A percentile compares a stretch with the other conserved stretches of the same genome.
These are phyloP conservation scores for Aplosporella prunicola DNA, from an alignment of 2,329 filamentous ascomycete genomes.

Conservation along the genomic window DNA sequence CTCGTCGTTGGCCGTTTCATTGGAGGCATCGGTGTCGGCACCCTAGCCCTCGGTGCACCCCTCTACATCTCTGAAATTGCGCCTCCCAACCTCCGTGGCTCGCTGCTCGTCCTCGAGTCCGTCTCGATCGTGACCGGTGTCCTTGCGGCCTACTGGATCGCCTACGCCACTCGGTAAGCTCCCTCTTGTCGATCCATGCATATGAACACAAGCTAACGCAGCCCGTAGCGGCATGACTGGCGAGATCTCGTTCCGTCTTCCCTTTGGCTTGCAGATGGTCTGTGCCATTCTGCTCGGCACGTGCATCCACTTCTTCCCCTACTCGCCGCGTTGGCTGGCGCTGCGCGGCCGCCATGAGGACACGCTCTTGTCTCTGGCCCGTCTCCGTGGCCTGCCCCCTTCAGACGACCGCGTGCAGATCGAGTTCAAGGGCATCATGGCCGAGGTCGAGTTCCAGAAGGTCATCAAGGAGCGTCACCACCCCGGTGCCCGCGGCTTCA, in stretches of 20 bases:
- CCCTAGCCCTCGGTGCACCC: conserved; percentile 28
- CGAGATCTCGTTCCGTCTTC: conserved; percentile 40
- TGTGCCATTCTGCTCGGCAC: conserved; percentile 22
- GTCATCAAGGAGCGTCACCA: conserved; percentile 6
- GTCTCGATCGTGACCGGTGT: conserved; percentile 34
- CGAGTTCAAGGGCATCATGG: conserved; percentile 15
- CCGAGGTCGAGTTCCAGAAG: conserved; percentile 14
- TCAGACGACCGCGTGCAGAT: conserved; percentile 13
- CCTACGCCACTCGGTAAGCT: conserved; percentile 32
- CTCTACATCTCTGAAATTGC: conserved; percentile 75
- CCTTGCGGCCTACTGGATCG: conserved; percentile 34
- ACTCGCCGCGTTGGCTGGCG: conserved; percentile 26
- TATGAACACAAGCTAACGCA: neutral
- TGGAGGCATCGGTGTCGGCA: conserved; percentile 24
- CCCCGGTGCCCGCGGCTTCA: conserved; percentile 6
- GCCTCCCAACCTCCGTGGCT: conserved; percentile 58
- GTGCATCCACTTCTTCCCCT: conserved; percentile 25
- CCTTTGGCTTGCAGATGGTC: conserved; percentile 39
- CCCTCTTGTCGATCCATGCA: neutral
- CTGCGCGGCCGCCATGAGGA: conserved; percentile 23
- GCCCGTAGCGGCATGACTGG: conserved; percentile 23
- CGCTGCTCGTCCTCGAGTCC: conserved; percentile 36
- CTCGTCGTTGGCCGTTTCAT: conserved; percentile 23
- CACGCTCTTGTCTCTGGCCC: conserved; percentile 19
- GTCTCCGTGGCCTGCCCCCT: conserved; percentile 18